These are phyloP conservation scores for Annulohypoxylon bovei DNA, from an alignment of 495 filamentous ascomycete genomes.

Conservation along the genomic window DNA sequence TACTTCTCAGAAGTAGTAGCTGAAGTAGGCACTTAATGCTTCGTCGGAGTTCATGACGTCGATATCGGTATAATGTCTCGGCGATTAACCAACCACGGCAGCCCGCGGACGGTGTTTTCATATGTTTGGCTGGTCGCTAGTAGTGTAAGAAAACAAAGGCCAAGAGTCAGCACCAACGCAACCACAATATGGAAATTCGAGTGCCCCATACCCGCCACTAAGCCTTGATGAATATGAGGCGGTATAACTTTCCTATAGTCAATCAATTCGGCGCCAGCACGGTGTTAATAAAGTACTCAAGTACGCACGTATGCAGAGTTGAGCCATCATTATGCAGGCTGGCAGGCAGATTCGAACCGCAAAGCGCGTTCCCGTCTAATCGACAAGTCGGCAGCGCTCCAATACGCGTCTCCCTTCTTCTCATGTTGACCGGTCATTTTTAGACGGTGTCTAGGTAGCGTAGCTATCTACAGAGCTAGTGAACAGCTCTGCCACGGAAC, in stretches of 20 bases:
- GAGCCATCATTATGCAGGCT: not conserved
- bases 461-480: not conserved
- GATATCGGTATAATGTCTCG: conserved; percentile 30
- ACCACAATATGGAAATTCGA: conserved; percentile 6
- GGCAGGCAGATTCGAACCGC: conserved; percentile 20
- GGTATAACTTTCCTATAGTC: not conserved
- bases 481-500: conserved; percentile 9
- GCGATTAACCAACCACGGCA: conserved; percentile 20
- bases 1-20: conserved; percentile 3
- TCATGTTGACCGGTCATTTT: conserved; percentile 30
- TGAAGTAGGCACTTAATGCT: conserved; percentile 5
- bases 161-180: conserved; percentile 1
- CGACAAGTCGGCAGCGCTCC: conserved; percentile 14
- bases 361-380: conserved; percentile 30
- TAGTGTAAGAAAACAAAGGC: conserved; percentile 2
- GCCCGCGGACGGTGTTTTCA: not conserved
- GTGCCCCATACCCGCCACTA: conserved; percentile 1
- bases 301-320: conserved; percentile 4
- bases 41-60: conserved; percentile 21
- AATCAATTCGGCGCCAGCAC: not conserved
- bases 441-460: conserved; percentile 15
- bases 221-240: conserved; percentile 2
- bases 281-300: not conserved
- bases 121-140: not conserved
- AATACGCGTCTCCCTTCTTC: conserved; percentile 30